Evolutionary conservation across 169 alveolate genomes (phyloP).

Genomic region (Amoebophrya sp.): DNA sequence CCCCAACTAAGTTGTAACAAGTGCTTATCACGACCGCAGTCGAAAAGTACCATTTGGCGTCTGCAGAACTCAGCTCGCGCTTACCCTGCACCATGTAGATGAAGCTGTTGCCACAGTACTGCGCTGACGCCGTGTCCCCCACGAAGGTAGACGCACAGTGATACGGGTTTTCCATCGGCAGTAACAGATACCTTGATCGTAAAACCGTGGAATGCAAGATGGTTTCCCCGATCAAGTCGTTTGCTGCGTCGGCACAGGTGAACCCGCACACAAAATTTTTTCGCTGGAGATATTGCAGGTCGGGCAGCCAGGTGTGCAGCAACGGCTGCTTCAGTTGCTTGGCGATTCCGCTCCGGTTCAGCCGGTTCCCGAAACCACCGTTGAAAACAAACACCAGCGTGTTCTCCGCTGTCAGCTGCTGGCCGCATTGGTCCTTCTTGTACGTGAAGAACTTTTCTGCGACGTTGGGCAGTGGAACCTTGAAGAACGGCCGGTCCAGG

Average conservation of each 20-base stretch:
- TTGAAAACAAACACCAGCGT: not conserved
- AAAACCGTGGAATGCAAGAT: not conserved
- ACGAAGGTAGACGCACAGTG: not conserved
- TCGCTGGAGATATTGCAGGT: not conserved
- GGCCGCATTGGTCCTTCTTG: not conserved
- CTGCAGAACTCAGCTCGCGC: no score
- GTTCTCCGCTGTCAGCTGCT: not conserved
- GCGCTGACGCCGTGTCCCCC: not conserved
- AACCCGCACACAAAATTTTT: not conserved
- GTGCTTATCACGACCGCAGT: no score
- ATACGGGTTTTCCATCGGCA: not conserved
- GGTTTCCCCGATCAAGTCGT: not conserved
- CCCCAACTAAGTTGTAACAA: no score
- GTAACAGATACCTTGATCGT: not conserved
- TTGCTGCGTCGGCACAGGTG: not conserved
- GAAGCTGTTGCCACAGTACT: not conserved
- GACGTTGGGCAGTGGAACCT: not conserved
- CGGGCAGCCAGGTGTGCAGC: not conserved
- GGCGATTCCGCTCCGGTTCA: not conserved
- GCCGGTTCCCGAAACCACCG: not conserved
- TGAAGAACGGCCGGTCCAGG: not conserved
- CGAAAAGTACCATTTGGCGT: no score
- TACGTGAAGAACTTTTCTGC: not conserved
- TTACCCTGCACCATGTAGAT: not conserved
- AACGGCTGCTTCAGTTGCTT: not conserved